Evolutionary conservation across 371 early-diverging fungal genomes (phyloP).

Genomic region (Synchytrium microbalum): DNA sequence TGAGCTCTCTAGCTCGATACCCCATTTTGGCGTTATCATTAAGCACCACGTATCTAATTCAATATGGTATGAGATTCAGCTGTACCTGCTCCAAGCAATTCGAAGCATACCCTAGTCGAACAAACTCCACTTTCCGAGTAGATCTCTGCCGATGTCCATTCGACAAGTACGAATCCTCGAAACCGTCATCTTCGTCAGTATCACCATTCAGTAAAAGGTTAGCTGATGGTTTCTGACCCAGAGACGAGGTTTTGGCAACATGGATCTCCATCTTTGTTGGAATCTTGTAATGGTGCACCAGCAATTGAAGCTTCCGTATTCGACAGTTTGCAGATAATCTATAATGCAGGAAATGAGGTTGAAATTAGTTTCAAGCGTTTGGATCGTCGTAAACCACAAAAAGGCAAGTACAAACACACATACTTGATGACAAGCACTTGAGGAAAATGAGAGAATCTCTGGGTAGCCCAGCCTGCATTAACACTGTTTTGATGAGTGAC

Average conservation of each 20-base stretch:
- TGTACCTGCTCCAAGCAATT: slow-evolving; percentile 23
- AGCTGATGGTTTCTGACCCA: slow-evolving; percentile 8
- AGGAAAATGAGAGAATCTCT: no score
- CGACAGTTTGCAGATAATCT: slow-evolving; percentile 54
- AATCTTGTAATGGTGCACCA: slow-evolving; percentile 76
- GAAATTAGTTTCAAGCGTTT: no score
- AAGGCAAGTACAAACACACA: no score
- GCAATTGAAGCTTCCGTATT: slow-evolving; percentile 60
- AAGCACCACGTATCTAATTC: slow-evolving; percentile 36
- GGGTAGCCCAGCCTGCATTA: no score
- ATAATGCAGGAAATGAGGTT: no score
- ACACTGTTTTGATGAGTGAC: no score
- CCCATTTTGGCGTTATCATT: slow-evolving; percentile 43
- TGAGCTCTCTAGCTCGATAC: slow-evolving; percentile 59
- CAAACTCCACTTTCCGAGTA: slow-evolving; percentile 10
- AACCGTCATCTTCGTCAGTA: not conserved
- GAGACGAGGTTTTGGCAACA: slow-evolving; percentile 33
- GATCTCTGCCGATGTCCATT: not conserved
- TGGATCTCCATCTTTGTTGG: slow-evolving; percentile 66
- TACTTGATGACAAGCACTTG: no score
- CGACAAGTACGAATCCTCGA: not conserved
- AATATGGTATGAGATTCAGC: slow-evolving; percentile 7
- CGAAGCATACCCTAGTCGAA: slow-evolving; percentile 22
- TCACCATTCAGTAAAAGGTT: slow-evolving; percentile 16
- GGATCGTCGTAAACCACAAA: no score